Evolutionary conservation across 2,329 filamentous ascomycete species (phyloP), one percentile per base, ranked within the genome.

Genomic region (Penicillium sp.): DNA sequence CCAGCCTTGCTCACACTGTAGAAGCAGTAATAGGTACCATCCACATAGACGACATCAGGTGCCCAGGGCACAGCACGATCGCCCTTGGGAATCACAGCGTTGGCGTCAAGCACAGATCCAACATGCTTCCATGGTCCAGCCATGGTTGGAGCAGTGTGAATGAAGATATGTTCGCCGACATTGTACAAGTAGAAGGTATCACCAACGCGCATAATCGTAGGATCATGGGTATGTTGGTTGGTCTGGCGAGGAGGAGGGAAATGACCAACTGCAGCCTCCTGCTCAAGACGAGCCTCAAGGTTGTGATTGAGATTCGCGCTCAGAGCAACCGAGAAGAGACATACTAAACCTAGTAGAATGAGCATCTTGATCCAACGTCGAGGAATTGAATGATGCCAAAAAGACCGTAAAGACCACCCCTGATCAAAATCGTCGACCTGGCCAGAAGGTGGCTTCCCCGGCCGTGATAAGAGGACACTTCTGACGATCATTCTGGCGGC

Each of bases 1-100:
- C 85, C 84, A 53, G 85, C 84, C 5, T 79, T 74, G 51, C 79
- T 84, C 28, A 87, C 83, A 8, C 81, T 76, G 70, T 88, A 87
- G 76, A 85, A 88, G 42, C 84, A 74, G 61, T 87, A 84, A 71
- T 85, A 89, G 0, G 74, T 77, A 42, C 72, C 75, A 53, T 79
- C 80, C 24, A 87, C 74, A 7, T 79, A 71, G 28, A 75, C 66
- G 3, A 87, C 81, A 51, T 86, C 84, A 0, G 86, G 86, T 1
- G 86, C 86, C 84, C 70, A 73, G 0, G 69, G 70, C 5, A 55
- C 60, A 16, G 57, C 62, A 15, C 63, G 64, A 42, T 71, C 62
- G 16, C 68, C 69, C 46, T 72, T 72, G 2, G 58, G 56, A 43
- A 72, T 71, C 38, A 69, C 50, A 44, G 68, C 70, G 28, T 67